Conservation (phyloP, 2,329 filamentous ascomycete genomes). For the Xylariaceae sp. region DNA sequence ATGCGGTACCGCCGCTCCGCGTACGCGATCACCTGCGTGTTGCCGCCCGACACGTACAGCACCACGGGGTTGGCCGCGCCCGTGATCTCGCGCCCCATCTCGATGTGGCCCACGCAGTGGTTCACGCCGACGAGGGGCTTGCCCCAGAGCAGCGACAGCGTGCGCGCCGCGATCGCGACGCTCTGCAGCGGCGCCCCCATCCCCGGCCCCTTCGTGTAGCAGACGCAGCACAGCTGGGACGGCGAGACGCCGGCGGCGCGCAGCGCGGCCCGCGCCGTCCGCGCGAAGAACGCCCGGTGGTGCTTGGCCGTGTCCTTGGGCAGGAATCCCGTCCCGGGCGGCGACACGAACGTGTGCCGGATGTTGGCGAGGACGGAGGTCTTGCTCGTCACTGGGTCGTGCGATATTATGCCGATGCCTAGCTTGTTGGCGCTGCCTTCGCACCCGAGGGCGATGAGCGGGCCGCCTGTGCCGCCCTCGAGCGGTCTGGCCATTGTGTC, state of each 20-base stretch:
- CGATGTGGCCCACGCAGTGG: constrained; percentile 97
- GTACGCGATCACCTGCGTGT: constrained; percentile 98
- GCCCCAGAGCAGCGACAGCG: constrained; percentile 81
- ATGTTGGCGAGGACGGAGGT: constrained; percentile 87
- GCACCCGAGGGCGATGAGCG: constrained; percentile 62
- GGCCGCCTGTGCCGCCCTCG: not conserved
- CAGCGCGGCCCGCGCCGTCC: constrained; percentile 80
- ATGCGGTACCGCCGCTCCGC: constrained; percentile 94
- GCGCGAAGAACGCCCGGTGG: constrained; percentile 84
- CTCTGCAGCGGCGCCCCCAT: constrained; percentile 94
- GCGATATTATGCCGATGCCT: constrained; percentile 88
- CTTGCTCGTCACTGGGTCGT: constrained; percentile 62
- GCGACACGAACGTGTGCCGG: constrained; percentile 89
- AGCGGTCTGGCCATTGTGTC: constrained; percentile 8
- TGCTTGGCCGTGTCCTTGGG: constrained; percentile 95
- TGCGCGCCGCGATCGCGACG: constrained; percentile 84
- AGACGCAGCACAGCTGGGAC: constrained; percentile 83
- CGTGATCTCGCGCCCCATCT: constrained; percentile 96
- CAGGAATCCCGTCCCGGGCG: constrained; percentile 91
- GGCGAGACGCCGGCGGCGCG: constrained; percentile 67
- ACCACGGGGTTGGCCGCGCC: constrained; percentile 91
- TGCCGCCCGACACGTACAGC: constrained; percentile 92
- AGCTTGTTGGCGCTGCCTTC: constrained; percentile 99
- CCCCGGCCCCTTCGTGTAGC: constrained; percentile 92
- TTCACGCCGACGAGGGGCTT: constrained; percentile 94